phyloP scores from a whole-genome alignment of 2,329 filamentous ascomycete genomes.

The Hymenoscyphus scutula region DNA sequence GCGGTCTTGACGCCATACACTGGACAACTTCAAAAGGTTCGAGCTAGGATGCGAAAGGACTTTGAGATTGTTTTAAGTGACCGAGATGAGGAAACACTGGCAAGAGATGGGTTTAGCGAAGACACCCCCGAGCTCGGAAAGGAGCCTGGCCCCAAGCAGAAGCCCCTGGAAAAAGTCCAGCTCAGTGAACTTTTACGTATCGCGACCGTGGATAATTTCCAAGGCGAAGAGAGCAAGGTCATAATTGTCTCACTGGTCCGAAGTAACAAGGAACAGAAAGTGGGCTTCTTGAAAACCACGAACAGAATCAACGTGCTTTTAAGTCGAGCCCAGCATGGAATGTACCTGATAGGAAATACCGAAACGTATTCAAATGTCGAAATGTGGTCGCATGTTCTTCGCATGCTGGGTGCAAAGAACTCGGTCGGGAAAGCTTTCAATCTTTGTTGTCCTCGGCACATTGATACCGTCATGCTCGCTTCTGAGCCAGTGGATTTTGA shows the following conservation, averaged over 20 bases:
- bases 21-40: conserved; percentile 48
- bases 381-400: conserved; percentile 63
- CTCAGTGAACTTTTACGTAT: conserved; percentile 33
- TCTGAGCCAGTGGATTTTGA: conserved; percentile 11
- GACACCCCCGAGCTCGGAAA: background rate
- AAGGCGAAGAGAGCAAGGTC: conserved; percentile 66
- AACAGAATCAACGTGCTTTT: conserved; percentile 71
- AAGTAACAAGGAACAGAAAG: conserved; percentile 57
- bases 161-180: conserved; percentile 24
- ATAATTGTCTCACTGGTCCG: conserved; percentile 69
- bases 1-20: conserved; percentile 68
- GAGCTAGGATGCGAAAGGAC: conserved; percentile 25
- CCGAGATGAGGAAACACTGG: conserved; percentile 26
- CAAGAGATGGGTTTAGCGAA: conserved; percentile 22
- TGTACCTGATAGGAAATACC: conserved; percentile 69
- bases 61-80: conserved; percentile 37
- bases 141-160: conserved; percentile 3
- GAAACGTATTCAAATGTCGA: conserved; percentile 53
- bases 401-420: conserved; percentile 45
- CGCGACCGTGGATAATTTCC: conserved; percentile 73
- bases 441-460: conserved; percentile 61
- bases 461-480: conserved; percentile 39
- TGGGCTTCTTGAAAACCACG: conserved; percentile 63
- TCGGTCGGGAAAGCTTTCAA: conserved; percentile 52
- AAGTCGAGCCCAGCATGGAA: conserved; percentile 64